Percentiles rank a stretch among this genome's conserved stretches.
phyloP scores from a whole-genome alignment of 2,329 filamentous ascomycete species.

The Fusarium sp. region DNA sequence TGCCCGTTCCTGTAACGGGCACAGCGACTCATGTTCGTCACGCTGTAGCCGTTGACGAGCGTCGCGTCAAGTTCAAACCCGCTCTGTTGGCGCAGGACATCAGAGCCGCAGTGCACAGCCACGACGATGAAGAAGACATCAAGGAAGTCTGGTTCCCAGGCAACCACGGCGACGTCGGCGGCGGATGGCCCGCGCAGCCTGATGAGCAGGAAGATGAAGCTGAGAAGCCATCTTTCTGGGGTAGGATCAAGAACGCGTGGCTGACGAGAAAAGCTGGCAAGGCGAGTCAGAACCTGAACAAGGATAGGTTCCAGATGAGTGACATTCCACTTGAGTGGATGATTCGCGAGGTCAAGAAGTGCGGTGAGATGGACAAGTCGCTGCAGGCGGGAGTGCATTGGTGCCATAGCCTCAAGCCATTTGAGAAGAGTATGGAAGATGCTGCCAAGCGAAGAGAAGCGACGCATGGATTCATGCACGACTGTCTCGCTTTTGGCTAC shows the following conservation, averaged over 20 bases:
- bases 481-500: constrained; percentile 49
- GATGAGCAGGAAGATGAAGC: constrained; percentile 32
- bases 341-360: constrained; percentile 57
- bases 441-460: constrained; percentile 39
- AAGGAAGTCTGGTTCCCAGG: constrained; percentile 65
- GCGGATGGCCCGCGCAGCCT: constrained; percentile 55
- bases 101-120: constrained; percentile 31
- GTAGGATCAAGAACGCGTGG: constrained; percentile 49
- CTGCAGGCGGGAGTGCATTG: constrained; percentile 47
- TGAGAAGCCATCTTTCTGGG: constrained; percentile 45
- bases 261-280: constrained; percentile 46
- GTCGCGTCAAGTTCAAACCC: constrained; percentile 64
- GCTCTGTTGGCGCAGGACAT: constrained; percentile 57
- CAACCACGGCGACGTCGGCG: constrained; percentile 63
- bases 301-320: constrained; percentile 55
- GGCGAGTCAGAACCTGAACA: constrained; percentile 43
- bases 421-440: constrained; percentile 46
- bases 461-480: constrained; percentile 50
- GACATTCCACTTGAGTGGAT: constrained; percentile 63
- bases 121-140: constrained; percentile 49
- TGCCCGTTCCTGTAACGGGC: constrained; percentile 50
- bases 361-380: constrained; percentile 44
- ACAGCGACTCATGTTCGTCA: constrained; percentile 59
- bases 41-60: constrained; percentile 62
- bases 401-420: constrained; percentile 44